Base-by-base conservation (phyloP, 2,329 filamentous ascomycete species). In the Fusarium sp. region DNA sequence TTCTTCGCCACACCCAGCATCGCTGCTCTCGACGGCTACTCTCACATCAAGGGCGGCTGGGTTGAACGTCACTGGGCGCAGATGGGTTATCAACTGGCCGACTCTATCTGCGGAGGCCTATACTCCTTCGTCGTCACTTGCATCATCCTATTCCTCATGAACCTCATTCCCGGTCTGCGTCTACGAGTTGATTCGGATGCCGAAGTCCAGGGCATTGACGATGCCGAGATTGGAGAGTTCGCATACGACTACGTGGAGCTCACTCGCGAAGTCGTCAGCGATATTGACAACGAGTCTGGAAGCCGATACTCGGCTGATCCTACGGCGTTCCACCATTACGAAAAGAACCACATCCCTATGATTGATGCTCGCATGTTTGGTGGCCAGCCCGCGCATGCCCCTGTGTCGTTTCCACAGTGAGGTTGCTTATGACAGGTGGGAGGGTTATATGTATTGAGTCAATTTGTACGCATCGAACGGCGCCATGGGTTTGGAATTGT, bases 231-330 rank as follows among this genome's bases (percentile, higher is more conserved):
- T 78, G 94, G 94, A 80, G 94, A 97, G 84, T 97, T 96, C 80
- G 94, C 94, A n/a, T 97, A 97, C 81, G 94, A 97, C 81, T 97
- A 97, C 76, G 93, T 97, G 73, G 94, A 97, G 85, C 86, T 96
- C 72, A 92, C 89, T 25, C 86, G 93, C 39, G 85, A 86, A 75
- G 84, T 86, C 42, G 77, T 86, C 53, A 86, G 83, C 67, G 85
- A 86, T 47, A 79, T 84, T 13, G 84, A 86, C 22, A 83, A 80
- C 68, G 85, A 86, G 59, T 80, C 78, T 10, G 81, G 76, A 12
- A 86, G 76, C 62, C 80, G 84, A 39, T 86, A 84, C 71, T 85
- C 84, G 9, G 80, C 77, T 35, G 83, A 83, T 25, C 80, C 80
- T 22, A 72, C 76, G 20, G 80, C 80, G 5, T 84, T 84, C 66